phyloP scores from a whole-genome alignment of 1,284 basidiomycete species.

The Caloboletus firmus region DNA sequence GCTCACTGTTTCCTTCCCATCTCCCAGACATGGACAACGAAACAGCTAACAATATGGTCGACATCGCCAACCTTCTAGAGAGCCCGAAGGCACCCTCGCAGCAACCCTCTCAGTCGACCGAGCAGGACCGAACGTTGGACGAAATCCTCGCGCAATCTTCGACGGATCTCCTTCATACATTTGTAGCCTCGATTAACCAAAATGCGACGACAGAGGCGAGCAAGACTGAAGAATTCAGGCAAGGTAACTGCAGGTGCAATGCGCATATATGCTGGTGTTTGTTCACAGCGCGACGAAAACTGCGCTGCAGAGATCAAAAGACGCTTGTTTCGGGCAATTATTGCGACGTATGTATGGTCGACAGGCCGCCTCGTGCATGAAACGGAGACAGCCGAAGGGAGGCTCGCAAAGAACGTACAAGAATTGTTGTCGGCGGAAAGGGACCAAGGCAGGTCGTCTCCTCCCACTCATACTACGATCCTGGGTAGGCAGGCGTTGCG shows the following conservation, averaged over 20 bases:
- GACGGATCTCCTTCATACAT: conserved; percentile 20
- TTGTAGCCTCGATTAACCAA: conserved; percentile 22
- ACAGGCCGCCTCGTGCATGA: conserved; percentile 27
- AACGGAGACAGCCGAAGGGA: conserved; percentile 7
- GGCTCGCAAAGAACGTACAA: conserved; percentile 25
- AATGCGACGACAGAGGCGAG: conserved; percentile 18
- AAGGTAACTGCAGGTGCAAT: conserved; percentile 28
- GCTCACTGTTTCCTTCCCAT: no score
- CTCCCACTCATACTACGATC: conserved; percentile 9
- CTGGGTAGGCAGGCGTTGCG: conserved; percentile 23
- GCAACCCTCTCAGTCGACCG: neutral
- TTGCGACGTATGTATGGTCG: conserved; percentile 29
- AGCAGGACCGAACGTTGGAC: conserved; percentile 17
- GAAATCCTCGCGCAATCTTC: conserved; percentile 24
- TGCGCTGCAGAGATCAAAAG: conserved; percentile 23
- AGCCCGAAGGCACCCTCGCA: conserved; percentile 1
- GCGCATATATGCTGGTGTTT: conserved; percentile 32
- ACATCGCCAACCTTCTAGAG: neutral
- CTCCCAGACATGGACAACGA: conserved; percentile 18
- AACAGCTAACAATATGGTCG: conserved; percentile 3
- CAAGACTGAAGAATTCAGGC: conserved; percentile 29
- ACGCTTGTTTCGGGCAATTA: conserved; percentile 17
- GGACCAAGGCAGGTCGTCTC: conserved; percentile 45
- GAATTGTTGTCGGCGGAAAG: conserved; percentile 26
- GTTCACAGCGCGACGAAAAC: conserved; percentile 7